Conservation (phyloP, 805 yeast genomes). For the Lachancea sp. region DNA sequence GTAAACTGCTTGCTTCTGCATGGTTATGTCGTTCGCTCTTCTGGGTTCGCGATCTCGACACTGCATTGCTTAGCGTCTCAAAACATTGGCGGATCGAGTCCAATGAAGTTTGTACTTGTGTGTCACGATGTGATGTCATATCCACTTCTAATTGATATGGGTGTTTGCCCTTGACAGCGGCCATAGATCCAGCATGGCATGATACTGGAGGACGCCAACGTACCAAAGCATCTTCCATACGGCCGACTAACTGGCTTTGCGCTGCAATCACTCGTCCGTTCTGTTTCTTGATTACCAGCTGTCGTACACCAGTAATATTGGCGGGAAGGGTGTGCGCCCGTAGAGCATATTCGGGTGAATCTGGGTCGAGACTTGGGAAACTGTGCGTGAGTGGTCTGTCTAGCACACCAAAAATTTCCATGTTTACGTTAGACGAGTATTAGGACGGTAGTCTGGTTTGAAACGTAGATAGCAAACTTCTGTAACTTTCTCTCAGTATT, state of each 20-base stretch:
- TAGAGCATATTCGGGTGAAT: slow-evolving; percentile 1
- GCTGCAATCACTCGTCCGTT: slow-evolving; percentile 15
- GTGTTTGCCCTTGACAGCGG: slow-evolving; percentile 25
- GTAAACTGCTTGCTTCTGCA: neutral
- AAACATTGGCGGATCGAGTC: slow-evolving; percentile 6
- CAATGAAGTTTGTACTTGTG: neutral
- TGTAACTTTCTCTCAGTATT: too few relatives aligned
- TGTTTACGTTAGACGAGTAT: neutral
- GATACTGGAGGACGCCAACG: slow-evolving; percentile 27
- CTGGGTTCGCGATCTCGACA: neutral
- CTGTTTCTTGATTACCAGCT: slow-evolving; percentile 26
- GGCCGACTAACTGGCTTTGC: slow-evolving; percentile 16
- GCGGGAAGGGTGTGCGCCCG: slow-evolving; percentile 8
- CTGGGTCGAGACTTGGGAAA: neutral
- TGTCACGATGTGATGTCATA: neutral
- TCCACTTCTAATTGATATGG: slow-evolving; percentile 22
- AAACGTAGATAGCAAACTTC: too few relatives aligned
- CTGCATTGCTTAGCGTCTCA: slow-evolving; percentile 4
- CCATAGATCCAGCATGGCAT: slow-evolving; percentile 21
- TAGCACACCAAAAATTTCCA: neutral
- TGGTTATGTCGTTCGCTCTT: neutral
- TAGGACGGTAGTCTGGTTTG: too few relatives aligned
- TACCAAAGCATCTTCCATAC: slow-evolving; percentile 26
- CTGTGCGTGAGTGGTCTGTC: slow-evolving; percentile 5
- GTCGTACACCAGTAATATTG: slow-evolving; percentile 15